Percentiles rank a stretch among this genome's conserved stretches.
Evolutionary conservation across 208 protist species (phyloP).

Genomic region (Trypanosoma brucei): DNA sequence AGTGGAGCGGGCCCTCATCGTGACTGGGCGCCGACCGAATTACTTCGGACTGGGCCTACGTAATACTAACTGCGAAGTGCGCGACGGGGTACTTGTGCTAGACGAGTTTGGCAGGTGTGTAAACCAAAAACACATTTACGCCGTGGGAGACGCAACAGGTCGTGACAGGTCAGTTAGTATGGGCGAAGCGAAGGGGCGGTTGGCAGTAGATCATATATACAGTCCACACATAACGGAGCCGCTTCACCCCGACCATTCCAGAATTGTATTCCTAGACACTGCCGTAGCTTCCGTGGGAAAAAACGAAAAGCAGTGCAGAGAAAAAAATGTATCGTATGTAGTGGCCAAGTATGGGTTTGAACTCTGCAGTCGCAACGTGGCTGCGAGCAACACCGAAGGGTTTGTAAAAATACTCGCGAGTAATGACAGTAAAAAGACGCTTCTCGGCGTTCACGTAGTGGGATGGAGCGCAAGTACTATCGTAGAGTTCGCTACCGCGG

Average conservation of each 20-base stretch:
- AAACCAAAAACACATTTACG: conserved; percentile 45
- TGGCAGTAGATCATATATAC: conserved; percentile 74
- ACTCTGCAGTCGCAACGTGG: conserved; percentile 65
- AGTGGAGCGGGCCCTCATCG: conserved; percentile 70
- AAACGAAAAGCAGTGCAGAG: conserved; percentile 61
- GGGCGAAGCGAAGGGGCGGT: conserved; percentile 50
- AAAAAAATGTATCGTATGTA: conserved; percentile 58
- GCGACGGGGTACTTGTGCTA: conserved; percentile 39
- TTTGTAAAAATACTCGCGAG: conserved; percentile 81
- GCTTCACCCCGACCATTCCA: conserved; percentile 27
- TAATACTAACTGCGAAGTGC: conserved; percentile 39
- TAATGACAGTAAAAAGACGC: conserved; percentile 42
- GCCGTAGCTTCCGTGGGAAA: conserved; percentile 57
- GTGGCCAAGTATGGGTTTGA: conserved; percentile 53
- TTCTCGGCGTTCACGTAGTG: conserved; percentile 64
- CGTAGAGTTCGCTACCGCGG: conserved; percentile 61
- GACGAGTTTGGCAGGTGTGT: conserved; percentile 48
- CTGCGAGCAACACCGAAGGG: conserved; percentile 52
- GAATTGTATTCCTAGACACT: conserved; percentile 45
- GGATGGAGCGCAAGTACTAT: conserved; percentile 65
- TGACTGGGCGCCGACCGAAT: conserved; percentile 57
- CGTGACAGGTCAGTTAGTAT: conserved; percentile 52
- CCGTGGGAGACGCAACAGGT: conserved; percentile 57
- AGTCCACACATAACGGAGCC: conserved; percentile 20
- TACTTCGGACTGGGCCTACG: conserved; percentile 57